Evolutionary conservation across 129 eudicot genomes (phyloP).

Genomic region (Erigeron canadensis): DNA sequence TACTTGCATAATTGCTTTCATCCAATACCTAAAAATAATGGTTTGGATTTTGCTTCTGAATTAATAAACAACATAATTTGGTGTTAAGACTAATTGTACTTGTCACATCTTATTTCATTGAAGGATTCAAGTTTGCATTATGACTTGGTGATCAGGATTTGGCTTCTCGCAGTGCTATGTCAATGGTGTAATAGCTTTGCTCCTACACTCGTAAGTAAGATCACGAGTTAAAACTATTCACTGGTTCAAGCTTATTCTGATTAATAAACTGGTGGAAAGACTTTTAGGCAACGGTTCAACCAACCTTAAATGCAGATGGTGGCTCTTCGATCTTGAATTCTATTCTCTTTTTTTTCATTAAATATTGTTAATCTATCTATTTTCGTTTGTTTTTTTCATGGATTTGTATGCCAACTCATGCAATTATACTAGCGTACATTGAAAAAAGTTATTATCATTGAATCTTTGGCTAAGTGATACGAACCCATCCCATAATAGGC

Average conservation of each 20-base stretch:
- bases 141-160: not conserved
- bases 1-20: not conserved
- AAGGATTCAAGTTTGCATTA: not conserved
- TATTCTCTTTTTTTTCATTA: constrained; percentile 3
- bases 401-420: not conserved
- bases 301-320: constrained; percentile 8
- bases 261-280: not conserved
- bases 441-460: too few relatives aligned
- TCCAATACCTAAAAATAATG: not conserved
- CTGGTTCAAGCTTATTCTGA: too few relatives aligned
- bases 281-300: constrained; percentile 1
- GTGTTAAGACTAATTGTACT: not conserved
- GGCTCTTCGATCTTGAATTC: not conserved
- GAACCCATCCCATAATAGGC: too few relatives aligned
- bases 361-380: constrained; percentile 1
- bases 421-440: too few relatives aligned
- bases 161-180: not conserved
- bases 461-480: too few relatives aligned
- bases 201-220: not conserved
- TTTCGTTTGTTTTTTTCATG: not conserved
- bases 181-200: not conserved
- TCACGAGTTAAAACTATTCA: not conserved
- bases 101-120: not conserved
- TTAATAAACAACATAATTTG: not conserved
- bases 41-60: not conserved